Evolutionary conservation across 495 filamentous ascomycete genomes (phyloP), one percentile per base, ranked within the genome.

Genomic region (Pseudomonodictys pantanalensis): DNA sequence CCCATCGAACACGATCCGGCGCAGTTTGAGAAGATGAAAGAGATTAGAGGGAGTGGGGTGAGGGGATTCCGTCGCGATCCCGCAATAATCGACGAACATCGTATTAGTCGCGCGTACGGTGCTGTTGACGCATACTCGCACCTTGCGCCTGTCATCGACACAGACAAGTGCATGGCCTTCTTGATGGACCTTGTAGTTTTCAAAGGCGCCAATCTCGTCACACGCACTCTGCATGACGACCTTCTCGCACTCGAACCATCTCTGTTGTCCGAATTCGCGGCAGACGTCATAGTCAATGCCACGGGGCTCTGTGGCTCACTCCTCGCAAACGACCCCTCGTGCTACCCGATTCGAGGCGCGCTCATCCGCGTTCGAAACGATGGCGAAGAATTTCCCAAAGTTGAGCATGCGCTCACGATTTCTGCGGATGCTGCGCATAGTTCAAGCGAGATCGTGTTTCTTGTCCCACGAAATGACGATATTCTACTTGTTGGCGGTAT

Each of bases 311-410:
- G 66, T 45, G 73, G 69, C 18, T 49, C 59, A 6, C 61, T 65
- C 20, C 61, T 75, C 0, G 78, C 76, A 2, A 61, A 56, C 3
- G 78, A 79, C 61, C 52, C 68, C 25, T 63, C 55, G 6, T 69
- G 73, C 39, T 79, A 75, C 56, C 76, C 77, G 10, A 68, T 79
- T 33, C 72, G 77, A 18, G 79, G 79, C 45, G 79, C 65, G 4
- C 68, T 81, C 1, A 67, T 81, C 45, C 77, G 79, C 23, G 69
- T 81, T 61, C 69, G 77, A 61, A 81, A 81, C 57, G 78, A 80
- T 54, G 79, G 78, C 35, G 66, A 62, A 7, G 67, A 69, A 29
- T 80, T 80, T 59, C 77, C 77, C 8, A 77, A 79, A 54, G 60
- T 81, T 28, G 55, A 73, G 9, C 66, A 68, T 17, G 75, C 77